phyloP scores from a whole-genome alignment of 139 green algal genomes.

The Yamagishiella unicocca region DNA sequence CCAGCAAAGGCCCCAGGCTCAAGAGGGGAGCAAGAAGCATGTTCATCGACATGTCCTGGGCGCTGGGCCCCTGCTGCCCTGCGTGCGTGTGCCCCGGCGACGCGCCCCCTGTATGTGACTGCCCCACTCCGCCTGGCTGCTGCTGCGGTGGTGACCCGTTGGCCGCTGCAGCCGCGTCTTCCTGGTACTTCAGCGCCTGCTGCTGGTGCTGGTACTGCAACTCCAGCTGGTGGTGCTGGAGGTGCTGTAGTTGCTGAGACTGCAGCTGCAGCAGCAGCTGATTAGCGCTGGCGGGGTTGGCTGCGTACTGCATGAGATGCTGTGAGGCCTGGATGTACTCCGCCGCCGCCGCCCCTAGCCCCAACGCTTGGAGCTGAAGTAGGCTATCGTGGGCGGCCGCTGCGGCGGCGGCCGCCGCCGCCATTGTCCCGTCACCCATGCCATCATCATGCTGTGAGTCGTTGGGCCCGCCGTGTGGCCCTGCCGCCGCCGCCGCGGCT shows the following conservation, averaged over 20 bases:
- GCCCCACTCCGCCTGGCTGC: neutral
- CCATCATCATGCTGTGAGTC: neutral
- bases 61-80: neutral
- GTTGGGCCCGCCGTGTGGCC: neutral
- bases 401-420: neutral
- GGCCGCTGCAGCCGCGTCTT: neutral
- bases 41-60: conserved; percentile 19
- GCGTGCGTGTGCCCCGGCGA: neutral
- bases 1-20: neutral
- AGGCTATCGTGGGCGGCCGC: neutral
- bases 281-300: neutral
- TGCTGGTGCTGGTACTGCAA: conserved; percentile 9
- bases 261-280: conserved; percentile 19
- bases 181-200: neutral
- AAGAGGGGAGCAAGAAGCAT: conserved; percentile 4
- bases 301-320: conserved; percentile 24
- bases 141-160: neutral
- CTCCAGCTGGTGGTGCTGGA: conserved; percentile 1
- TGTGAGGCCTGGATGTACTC: conserved; percentile 26
- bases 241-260: conserved; percentile 1
- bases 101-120: neutral
- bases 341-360: conserved; percentile 14
- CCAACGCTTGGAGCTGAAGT: neutral
- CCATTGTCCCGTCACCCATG: neutral
- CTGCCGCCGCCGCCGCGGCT: neutral